These are phyloP conservation scores for Tricholoma furcatifolium DNA, from an alignment of 768 basidiomycete species.

Conservation along the genomic window DNA sequence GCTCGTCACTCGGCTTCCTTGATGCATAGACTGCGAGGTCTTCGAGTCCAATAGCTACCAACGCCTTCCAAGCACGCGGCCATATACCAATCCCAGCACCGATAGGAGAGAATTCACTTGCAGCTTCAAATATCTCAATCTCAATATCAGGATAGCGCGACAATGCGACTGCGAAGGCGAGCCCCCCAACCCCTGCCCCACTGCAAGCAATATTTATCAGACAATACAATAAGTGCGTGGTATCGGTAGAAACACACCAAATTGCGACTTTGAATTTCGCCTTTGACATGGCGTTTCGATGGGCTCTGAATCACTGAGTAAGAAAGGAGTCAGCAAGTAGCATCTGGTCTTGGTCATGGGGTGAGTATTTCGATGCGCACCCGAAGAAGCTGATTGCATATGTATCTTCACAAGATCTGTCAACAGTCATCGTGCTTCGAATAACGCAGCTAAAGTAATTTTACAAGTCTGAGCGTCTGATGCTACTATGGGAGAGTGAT, in stretches of 20 bases:
- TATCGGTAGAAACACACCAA: constrained; percentile 3
- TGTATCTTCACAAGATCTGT: no score
- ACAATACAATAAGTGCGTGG: neutral
- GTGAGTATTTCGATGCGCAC: no score
- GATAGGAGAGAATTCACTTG: constrained; percentile 14
- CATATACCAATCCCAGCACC: constrained; percentile 20
- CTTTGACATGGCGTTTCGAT: neutral
- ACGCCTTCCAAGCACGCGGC: constrained; percentile 36
- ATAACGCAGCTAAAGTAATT: constrained; percentile 1
- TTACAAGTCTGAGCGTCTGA: neutral
- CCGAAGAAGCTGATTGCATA: no score
- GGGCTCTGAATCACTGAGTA: neutral
- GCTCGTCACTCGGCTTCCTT: constrained; percentile 16
- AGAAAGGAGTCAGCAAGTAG: neutral
- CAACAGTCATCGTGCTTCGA: no score
- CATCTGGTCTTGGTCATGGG: neutral
- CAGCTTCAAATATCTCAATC: constrained; percentile 18
- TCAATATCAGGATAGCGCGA: constrained; percentile 11
- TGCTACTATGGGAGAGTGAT: no score
- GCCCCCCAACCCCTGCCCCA: constrained; percentile 18
- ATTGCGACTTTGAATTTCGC: constrained; percentile 10
- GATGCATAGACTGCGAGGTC: constrained; percentile 21
- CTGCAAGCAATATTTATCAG: neutral
- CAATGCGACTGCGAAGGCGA: constrained; percentile 18
- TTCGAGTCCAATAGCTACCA: constrained; percentile 37